Conservation (phyloP, 495 filamentous ascomycete genomes). For the Neurospora sp. region DNA sequence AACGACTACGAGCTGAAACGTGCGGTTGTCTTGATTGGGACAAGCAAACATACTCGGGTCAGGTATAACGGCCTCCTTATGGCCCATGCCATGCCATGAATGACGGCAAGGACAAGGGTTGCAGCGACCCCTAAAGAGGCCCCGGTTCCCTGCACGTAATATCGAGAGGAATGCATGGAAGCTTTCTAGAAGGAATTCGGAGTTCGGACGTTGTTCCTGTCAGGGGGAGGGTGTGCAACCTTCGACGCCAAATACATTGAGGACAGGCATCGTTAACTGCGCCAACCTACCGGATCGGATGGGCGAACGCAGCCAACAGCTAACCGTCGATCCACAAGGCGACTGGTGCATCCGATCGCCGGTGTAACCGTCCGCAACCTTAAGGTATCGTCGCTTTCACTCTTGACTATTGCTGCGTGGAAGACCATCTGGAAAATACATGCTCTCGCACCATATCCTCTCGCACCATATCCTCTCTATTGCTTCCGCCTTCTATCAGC, state of each 20-base stretch:
- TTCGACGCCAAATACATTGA: neutral
- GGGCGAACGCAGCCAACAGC: neutral
- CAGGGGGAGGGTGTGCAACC: neutral
- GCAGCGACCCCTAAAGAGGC: neutral
- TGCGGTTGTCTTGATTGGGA: neutral
- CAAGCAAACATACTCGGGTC: neutral
- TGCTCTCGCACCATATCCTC: neutral
- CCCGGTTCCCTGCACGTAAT: neutral
- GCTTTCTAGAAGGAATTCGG: slow-evolving; percentile 7
- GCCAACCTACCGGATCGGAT: neutral
- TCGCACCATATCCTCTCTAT: neutral
- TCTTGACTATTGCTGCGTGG: neutral
- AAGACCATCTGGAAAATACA: neutral
- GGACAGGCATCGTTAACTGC: neutral
- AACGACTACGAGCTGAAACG: neutral
- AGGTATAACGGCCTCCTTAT: neutral
- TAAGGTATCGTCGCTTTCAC: neutral
- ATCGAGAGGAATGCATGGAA: slow-evolving; percentile 10
- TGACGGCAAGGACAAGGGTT: neutral
- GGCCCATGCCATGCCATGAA: neutral
- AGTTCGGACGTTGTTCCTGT: neutral
- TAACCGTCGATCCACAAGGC: neutral
- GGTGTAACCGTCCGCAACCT: neutral
- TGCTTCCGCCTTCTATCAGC: neutral
- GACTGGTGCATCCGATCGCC: neutral